A percentile compares a stretch with the other conserved stretches of the same genome.
phyloP scores from a whole-genome alignment of 306 rosid species.

The Citrullus colocynthis region DNA sequence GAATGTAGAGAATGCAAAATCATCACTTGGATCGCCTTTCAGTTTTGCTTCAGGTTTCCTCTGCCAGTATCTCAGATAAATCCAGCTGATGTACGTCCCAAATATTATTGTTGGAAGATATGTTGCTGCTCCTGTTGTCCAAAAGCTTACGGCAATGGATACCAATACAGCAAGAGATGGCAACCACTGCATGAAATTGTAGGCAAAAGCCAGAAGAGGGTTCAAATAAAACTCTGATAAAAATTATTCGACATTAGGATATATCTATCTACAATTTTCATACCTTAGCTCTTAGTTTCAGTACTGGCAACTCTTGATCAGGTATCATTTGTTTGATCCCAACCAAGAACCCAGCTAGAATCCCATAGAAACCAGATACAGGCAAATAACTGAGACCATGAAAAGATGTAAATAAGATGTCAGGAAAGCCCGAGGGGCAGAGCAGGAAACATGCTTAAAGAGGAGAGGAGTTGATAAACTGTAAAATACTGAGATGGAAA shows the following conservation, averaged over 20 bases:
- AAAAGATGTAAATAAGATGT: background rate
- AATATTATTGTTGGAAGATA: conserved; percentile 75
- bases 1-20: conserved; percentile 82
- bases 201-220: conserved; percentile 12
- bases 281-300: conserved; percentile 72
- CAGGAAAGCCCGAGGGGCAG: background rate
- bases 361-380: conserved; percentile 85
- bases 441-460: background rate
- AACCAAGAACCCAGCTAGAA: conserved; percentile 83
- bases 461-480: background rate
- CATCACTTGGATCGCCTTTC: conserved; percentile 94
- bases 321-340: conserved; percentile 94
- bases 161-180: conserved; percentile 53
- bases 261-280: background rate
- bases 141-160: conserved; percentile 51
- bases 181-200: conserved; percentile 57
- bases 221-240: conserved; percentile 10
- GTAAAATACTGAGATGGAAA: background rate
- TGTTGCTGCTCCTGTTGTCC: conserved; percentile 45
- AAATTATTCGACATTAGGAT: background rate
- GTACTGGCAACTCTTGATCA: conserved; percentile 70
- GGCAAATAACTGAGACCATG: conserved; percentile 49
- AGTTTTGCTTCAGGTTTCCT: conserved; percentile 66
- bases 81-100: conserved; percentile 87
- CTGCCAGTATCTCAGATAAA: conserved; percentile 98